Percentiles rank a stretch among this genome's conserved stretches.
Conservation (phyloP, 192 early-diverging fungal species). For the Gryganskiella cystojenkinii region DNA sequence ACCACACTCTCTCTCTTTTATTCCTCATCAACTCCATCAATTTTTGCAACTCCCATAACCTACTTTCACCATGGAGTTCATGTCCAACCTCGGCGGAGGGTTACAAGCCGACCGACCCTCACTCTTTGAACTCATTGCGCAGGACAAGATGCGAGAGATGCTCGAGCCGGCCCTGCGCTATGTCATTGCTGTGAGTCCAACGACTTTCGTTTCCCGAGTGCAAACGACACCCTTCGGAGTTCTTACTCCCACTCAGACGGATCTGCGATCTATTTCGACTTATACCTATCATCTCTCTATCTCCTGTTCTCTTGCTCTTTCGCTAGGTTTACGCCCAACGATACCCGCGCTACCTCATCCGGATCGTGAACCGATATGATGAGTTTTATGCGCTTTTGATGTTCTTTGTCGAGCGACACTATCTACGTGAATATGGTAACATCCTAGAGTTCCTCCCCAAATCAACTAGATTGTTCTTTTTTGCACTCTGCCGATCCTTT, state of each 20-base stretch:
- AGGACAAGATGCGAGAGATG: constrained; percentile 84
- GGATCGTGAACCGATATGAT: constrained; percentile 83
- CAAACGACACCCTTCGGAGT: too few species aligned
- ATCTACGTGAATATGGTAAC: constrained; percentile 83
- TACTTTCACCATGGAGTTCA: constrained; percentile 79
- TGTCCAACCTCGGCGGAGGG: constrained; percentile 78
- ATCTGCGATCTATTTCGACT: not conserved
- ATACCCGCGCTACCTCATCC: constrained; percentile 84
- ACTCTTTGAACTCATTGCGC: constrained; percentile 90
- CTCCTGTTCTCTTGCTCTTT: constrained; percentile 2
- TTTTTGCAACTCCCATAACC: not conserved
- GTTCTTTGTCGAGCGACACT: constrained; percentile 85
- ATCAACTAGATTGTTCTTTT: not conserved
- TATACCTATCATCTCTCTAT: not conserved
- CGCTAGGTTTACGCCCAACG: constrained; percentile 84
- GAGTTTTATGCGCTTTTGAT: constrained; percentile 84
- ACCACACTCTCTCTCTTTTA: not conserved
- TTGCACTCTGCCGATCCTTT: not conserved
- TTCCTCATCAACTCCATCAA: not conserved
- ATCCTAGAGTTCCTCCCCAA: not conserved
- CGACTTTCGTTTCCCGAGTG: too few species aligned
- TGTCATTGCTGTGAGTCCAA: constrained; percentile 73
- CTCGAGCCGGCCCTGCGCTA: constrained; percentile 89
- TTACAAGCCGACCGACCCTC: constrained; percentile 82
- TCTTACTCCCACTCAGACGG: not conserved